Base-by-base conservation (phyloP, 2,329 filamentous ascomycete genomes). In the Ambrosiella cleistominuta region DNA sequence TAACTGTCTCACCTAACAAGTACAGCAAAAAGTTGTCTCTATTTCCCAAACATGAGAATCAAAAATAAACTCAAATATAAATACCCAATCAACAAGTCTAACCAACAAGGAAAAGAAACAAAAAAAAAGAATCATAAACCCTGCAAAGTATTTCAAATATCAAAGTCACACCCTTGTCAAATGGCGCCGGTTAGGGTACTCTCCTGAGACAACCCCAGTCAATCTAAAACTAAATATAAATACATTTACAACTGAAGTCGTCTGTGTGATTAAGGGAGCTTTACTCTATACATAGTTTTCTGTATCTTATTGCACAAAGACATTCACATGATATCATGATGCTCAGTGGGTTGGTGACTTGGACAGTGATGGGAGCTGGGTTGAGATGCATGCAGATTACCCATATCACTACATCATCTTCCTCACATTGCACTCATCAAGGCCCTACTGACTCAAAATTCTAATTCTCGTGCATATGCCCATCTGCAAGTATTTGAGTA, bases 71-170 rank as follows among this genome's bases (percentile, higher is more conserved):
- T 15, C 17, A 38, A 57, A 57, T 56, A 59, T 38, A 61, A 27
- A 40, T 38, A 51, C 57, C 53, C 45, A 56, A 56, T 44, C 17
- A 13, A 12, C 36, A 13, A 27, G 27, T 27, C 3, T 27, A 27
- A 27, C 27, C 27, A 3, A 5, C 2, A 51, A 51, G 9, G 7
- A 51, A 2, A 51, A 36, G 3, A 11, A 42, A 11, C 13, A 35
- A 2, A 13, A n/a, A 19, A n/a, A 17, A 35, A 51, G 8, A 9
- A 51, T 36, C 47, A 51, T 8, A 51, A 51, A 50, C 19, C 13
- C 42, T 49, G 54, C 54, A 56, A 45, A 56, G 40, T 56, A 56
- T 56, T 56, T 56, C 40, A 56, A 56, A 56, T 56, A 51, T 36
- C 9, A 47, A 47, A 47, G n/a, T n/a, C 19, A 17, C 11, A 47